phyloP scores from a whole-genome alignment of 2,329 filamentous ascomycete species.

The Diaporthe longicolla region DNA sequence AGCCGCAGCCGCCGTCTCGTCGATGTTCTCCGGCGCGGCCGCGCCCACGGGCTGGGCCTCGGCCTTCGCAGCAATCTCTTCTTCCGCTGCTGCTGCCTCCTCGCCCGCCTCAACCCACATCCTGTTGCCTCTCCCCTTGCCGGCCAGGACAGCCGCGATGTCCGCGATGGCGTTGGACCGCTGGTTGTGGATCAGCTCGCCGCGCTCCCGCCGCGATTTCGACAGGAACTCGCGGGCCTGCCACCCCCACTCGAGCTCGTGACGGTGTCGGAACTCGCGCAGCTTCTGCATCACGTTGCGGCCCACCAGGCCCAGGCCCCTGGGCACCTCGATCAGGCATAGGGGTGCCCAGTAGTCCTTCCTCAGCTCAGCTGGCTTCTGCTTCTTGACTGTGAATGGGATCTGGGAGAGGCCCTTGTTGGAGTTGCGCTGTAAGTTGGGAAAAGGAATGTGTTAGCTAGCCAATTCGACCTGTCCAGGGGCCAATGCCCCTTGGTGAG shows the following conservation, averaged over 20 bases:
- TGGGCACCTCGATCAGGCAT: conserved; percentile 71
- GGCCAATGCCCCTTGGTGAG: background rate
- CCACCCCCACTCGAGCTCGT: conserved; percentile 72
- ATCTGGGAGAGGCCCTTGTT: conserved; percentile 50
- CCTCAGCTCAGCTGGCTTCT: conserved; percentile 72
- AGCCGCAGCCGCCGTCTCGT: conserved; percentile 38
- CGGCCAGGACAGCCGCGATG: conserved; percentile 70
- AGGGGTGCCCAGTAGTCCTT: conserved; percentile 78
- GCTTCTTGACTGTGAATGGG: conserved; percentile 78
- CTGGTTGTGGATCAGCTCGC: conserved; percentile 69
- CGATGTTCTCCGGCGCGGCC: conserved; percentile 14
- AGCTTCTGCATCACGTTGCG: conserved; percentile 74
- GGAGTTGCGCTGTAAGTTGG: conserved; percentile 36
- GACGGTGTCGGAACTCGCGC: conserved; percentile 73
- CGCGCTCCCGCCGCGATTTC: conserved; percentile 61
- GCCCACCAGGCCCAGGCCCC: conserved; percentile 66
- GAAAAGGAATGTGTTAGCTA: conserved; percentile 3
- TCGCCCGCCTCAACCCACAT: conserved; percentile 50
- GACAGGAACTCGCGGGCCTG: conserved; percentile 59
- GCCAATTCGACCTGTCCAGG: background rate
- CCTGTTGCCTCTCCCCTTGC: conserved; percentile 65
- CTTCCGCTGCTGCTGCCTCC: background rate
- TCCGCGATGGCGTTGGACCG: conserved; percentile 74
- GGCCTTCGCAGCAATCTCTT: conserved; percentile 43
- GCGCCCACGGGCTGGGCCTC: conserved; percentile 26